These are phyloP conservation scores for Microcera coccophila DNA, from an alignment of 2,329 filamentous ascomycete species.

Conservation along the genomic window DNA sequence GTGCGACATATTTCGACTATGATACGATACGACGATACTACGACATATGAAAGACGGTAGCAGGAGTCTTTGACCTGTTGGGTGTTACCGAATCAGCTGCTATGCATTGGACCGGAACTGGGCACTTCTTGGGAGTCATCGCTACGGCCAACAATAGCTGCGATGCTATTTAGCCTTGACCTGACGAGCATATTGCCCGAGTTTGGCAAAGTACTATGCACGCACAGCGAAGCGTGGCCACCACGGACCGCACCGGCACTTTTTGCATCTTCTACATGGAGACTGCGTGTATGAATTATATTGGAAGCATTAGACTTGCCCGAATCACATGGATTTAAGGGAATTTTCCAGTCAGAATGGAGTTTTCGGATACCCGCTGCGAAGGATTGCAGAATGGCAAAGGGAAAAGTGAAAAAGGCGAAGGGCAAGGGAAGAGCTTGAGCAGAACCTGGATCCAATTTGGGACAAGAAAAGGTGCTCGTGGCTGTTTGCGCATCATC, in stretches of 20 bases:
- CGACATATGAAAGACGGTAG: constrained; percentile 24
- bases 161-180: constrained; percentile 5
- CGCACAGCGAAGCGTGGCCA: constrained; percentile 6
- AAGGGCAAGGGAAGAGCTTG: constrained; percentile 12
- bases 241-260: constrained; percentile 10
- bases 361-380: constrained; percentile 20
- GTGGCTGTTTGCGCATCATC: constrained; percentile 16
- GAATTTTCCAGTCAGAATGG: constrained; percentile 23
- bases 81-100: constrained; percentile 18
- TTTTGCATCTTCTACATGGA: constrained; percentile 24
- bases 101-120: not conserved
- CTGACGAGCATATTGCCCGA: constrained; percentile 10
- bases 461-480: constrained; percentile 3
- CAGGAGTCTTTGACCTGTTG: constrained; percentile 10
- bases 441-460: not conserved
- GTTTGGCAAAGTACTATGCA: not conserved
- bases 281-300: constrained; percentile 32
- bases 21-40: constrained; percentile 27
- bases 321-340: constrained; percentile 25
- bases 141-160: not conserved
- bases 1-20: constrained; percentile 20
- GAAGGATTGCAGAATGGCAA: constrained; percentile 13
- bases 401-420: constrained; percentile 9
- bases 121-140: not conserved
- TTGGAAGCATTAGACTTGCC: constrained; percentile 28